Conservation (phyloP, 768 basidiomycete species). For the Boletus pseudopeckii region DNA sequence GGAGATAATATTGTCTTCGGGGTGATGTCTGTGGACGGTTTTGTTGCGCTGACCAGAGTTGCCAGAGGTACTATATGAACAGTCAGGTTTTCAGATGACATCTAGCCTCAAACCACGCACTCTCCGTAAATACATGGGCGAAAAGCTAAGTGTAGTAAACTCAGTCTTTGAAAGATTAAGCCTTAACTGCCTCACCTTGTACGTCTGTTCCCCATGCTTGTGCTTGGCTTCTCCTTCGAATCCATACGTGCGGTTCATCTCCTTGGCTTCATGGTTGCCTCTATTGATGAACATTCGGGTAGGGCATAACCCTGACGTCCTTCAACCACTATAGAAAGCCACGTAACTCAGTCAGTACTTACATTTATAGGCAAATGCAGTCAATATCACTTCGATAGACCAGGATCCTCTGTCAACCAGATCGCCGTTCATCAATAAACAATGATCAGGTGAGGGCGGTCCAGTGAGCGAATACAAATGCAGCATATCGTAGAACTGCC, state of each 20-base stretch:
- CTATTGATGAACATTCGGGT: slow-evolving; percentile 89
- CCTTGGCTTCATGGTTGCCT: slow-evolving; percentile 95
- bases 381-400: slow-evolving; percentile 90
- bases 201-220: slow-evolving; percentile 94
- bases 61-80: slow-evolving; percentile 75
- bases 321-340: slow-evolving; percentile 10
- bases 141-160: slow-evolving; percentile 57
- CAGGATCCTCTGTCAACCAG: slow-evolving; percentile 97
- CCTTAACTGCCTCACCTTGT: slow-evolving; percentile 55
- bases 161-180: background rate
- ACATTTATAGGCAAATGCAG: slow-evolving; percentile 96
- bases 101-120: slow-evolving; percentile 41
- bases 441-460: slow-evolving; percentile 80
- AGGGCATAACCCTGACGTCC: slow-evolving; percentile 80
- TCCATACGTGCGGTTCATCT: slow-evolving; percentile 94
- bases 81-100: slow-evolving; percentile 4
- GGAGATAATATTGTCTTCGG: slow-evolving; percentile 70
- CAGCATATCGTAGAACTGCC: slow-evolving; percentile 93
- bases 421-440: slow-evolving; percentile 89
- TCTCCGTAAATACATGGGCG: slow-evolving; percentile 86
- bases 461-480: slow-evolving; percentile 86
- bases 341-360: slow-evolving; percentile 23
- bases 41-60: slow-evolving; percentile 76
- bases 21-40: slow-evolving; percentile 41
- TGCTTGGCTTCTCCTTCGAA: slow-evolving; percentile 96